A percentile compares a stretch with the other conserved stretches of the same genome.
These are phyloP conservation scores for Fusarium annulatum DNA, from an alignment of 2,329 filamentous ascomycete species.

Conservation along the genomic window DNA sequence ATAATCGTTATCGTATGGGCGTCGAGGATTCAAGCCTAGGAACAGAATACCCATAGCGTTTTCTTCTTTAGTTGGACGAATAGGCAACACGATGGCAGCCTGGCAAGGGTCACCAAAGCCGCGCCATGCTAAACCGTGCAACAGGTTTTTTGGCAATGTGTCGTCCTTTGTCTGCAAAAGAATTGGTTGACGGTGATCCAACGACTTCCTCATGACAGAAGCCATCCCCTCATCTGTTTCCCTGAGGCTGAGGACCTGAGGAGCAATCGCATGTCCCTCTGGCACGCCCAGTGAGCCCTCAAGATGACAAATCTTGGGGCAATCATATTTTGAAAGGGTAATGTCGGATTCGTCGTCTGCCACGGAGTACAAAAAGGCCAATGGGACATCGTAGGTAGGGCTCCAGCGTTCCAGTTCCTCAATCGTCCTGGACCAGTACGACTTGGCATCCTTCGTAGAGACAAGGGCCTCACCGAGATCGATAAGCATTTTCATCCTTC, in stretches of 20 bases:
- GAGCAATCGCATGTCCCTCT: slow-evolving; percentile 55
- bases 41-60: slow-evolving; percentile 74
- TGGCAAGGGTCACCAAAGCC: slow-evolving; percentile 73
- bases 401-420: slow-evolving; percentile 56
- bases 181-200: slow-evolving; percentile 53
- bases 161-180: slow-evolving; percentile 58
- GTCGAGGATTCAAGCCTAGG: slow-evolving; percentile 75
- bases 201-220: slow-evolving; percentile 53
- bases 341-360: slow-evolving; percentile 50
- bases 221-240: slow-evolving; percentile 53
- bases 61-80: slow-evolving; percentile 74
- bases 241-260: slow-evolving; percentile 51
- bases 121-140: slow-evolving; percentile 69
- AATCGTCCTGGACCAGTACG: slow-evolving; percentile 60
- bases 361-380: slow-evolving; percentile 64
- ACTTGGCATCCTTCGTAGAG: slow-evolving; percentile 56
- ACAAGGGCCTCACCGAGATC: slow-evolving; percentile 59
- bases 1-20: slow-evolving; percentile 80
- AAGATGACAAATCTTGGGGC: slow-evolving; percentile 53
- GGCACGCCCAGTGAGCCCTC: slow-evolving; percentile 61
- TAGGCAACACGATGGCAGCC: slow-evolving; percentile 75
- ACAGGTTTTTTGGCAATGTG: slow-evolving; percentile 66
- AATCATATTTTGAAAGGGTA: slow-evolving; percentile 45
- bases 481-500: slow-evolving; percentile 61
- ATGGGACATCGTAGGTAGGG: slow-evolving; percentile 60